Evolutionary conservation across 768 basidiomycete species (phyloP), one percentile per base, ranked within the genome.

Genomic region (Leccinum boreale): DNA sequence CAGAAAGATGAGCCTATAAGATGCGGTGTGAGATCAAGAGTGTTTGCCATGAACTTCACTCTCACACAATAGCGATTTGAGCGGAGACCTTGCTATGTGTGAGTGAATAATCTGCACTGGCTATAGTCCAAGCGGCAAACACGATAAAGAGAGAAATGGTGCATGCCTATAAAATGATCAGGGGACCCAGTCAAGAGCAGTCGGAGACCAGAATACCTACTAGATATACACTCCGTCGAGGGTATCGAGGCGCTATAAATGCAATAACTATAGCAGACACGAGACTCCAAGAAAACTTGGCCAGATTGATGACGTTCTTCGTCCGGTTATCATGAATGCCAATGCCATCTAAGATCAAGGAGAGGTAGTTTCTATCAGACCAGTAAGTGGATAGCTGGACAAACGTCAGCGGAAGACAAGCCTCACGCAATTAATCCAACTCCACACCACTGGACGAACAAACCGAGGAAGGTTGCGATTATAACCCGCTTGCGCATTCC

Each of bases 401-500:
- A 4, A 2, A 8, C 5, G 1, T 14, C 3, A 50, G 2, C 2
- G 6, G 12, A 17, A 10, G 12, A 24, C 7, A 26, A n/a, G n/a
- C 9, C 61, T 26, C 15, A 65, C 65, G 50, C 29, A 26, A 53
- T 58, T 4, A 63, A 21, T 31, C 55, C 61, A 26, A 15, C 17
- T 8, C 64, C 65, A 19, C 55, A 56, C 55, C 58, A 63, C n/a
- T 53, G 44, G 51, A 6, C 50, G 33, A 42, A 62, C 24, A 65
- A 12, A 3, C 49, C 61, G 0, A 66, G 58, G 39, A 58, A 57
- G 2, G 42, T n/a, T 23, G 60, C 33, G 1, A 67, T 52, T 14
- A 50, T 10, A n/a, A 65, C 36, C 17, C 66, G 65, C 42, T 57
- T 60, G 45, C 55, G 65, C 55, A 63, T 66, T 14, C 61, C 65